These are phyloP conservation scores for Carpinus viminea DNA, from an alignment of 306 rosid genomes.

Conservation along the genomic window DNA sequence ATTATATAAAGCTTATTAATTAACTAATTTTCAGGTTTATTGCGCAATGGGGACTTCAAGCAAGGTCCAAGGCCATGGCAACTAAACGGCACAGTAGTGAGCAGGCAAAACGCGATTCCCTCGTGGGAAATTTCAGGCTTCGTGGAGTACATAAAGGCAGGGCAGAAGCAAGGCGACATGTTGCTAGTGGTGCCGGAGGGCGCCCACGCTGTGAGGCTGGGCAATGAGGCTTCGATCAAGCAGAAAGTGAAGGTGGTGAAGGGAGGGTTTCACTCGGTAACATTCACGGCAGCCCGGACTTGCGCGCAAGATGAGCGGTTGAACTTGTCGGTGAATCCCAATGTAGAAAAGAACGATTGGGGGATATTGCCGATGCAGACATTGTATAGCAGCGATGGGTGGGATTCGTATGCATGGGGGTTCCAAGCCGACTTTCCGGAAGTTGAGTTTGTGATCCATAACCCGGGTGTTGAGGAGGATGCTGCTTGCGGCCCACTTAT, in stretches of 20 bases:
- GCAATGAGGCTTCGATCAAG: slow-evolving; percentile 74
- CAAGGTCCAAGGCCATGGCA: slow-evolving; percentile 54
- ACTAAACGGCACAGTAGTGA: slow-evolving; percentile 57
- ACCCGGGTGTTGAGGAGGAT: slow-evolving; percentile 64
- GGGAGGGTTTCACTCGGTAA: slow-evolving; percentile 58
- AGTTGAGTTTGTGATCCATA: slow-evolving; percentile 52
- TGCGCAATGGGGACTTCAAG: slow-evolving; percentile 72
- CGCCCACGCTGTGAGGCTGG: slow-evolving; percentile 62
- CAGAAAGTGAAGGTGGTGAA: slow-evolving; percentile 48
- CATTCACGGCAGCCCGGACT: slow-evolving; percentile 68
- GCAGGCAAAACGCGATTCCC: slow-evolving; percentile 43
- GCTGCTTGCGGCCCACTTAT: slow-evolving; percentile 88
- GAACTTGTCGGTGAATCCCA: slow-evolving; percentile 59
- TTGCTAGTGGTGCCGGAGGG: slow-evolving; percentile 67
- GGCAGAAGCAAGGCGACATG: slow-evolving; percentile 89
- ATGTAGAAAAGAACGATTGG: slow-evolving; percentile 47
- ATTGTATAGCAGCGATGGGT: slow-evolving; percentile 70
- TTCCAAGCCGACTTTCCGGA: slow-evolving; percentile 50
- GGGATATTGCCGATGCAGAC: slow-evolving; percentile 76
- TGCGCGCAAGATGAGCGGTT: slow-evolving; percentile 80
- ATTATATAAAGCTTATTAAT: too few relatives aligned
- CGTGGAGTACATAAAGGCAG: slow-evolving; percentile 77
- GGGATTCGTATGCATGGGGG: slow-evolving; percentile 74
- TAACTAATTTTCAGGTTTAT: slow-evolving; percentile 46
- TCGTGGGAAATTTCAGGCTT: slow-evolving; percentile 60